Conservation (phyloP, 2,329 filamentous ascomycete genomes). For the Diplodia sapinea region DNA sequence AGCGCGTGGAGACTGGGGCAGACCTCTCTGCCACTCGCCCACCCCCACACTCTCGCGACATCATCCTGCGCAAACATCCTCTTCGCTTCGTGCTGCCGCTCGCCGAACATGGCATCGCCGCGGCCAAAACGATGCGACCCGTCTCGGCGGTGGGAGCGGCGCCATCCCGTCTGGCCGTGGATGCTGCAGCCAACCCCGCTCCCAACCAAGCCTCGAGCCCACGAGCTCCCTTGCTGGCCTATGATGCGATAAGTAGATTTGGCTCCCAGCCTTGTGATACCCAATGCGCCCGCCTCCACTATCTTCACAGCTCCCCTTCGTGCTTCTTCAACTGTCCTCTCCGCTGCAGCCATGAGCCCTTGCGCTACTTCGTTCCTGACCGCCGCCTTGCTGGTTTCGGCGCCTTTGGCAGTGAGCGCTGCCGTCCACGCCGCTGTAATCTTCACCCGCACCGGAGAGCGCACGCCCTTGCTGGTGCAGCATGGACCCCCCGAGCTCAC, state of each 20-base stretch:
- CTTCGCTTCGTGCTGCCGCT: conserved; percentile 1
- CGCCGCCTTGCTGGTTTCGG: conserved; percentile 37
- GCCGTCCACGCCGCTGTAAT: conserved; percentile 56
- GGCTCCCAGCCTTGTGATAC: conserved; percentile 2
- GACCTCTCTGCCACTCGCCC: neutral
- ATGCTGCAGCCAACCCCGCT: conserved; percentile 27
- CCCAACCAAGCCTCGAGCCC: conserved; percentile 20
- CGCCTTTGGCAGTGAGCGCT: conserved; percentile 33
- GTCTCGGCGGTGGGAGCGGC: conserved; percentile 8
- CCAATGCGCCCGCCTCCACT: neutral
- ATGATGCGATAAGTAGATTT: conserved; percentile 16
- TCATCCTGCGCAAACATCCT: conserved; percentile 6
- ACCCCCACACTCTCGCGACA: conserved; percentile 5
- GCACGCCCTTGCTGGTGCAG: conserved; percentile 52
- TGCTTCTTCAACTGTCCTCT: neutral
- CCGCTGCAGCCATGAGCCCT: neutral
- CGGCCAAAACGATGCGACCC: neutral
- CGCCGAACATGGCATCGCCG: conserved; percentile 8
- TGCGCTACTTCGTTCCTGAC: conserved; percentile 35
- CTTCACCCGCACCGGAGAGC: conserved; percentile 62
- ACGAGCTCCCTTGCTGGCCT: conserved; percentile 9
- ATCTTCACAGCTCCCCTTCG: neutral
- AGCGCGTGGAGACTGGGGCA: conserved; percentile 11
- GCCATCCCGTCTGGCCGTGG: neutral
- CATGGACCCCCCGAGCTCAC: conserved; percentile 51